phyloP scores from a whole-genome alignment of 345 rosid species.

The Carallia pectinifolia region DNA sequence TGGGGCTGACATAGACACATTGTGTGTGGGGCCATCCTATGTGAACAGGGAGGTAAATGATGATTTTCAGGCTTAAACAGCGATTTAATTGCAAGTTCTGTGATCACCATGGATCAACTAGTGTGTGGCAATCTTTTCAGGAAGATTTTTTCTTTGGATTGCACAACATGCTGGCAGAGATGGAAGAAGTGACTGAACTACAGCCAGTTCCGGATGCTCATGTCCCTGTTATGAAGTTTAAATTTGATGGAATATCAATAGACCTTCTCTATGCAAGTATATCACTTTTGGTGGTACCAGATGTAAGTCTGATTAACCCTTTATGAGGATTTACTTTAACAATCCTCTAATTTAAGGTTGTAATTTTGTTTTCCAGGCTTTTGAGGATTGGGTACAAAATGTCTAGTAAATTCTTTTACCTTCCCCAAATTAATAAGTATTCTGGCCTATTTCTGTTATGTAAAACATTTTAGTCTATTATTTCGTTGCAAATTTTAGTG shows the following conservation, averaged over 20 bases:
- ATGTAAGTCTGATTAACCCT: slow-evolving; percentile 44
- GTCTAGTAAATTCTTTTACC: background rate
- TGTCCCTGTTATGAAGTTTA: slow-evolving; percentile 95
- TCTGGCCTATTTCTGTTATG: background rate
- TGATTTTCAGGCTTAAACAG: background rate
- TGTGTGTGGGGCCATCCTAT: slow-evolving; percentile 96
- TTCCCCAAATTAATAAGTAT: background rate
- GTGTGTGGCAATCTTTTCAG: slow-evolving; percentile 30
- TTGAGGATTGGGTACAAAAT: background rate
- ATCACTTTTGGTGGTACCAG: slow-evolving; percentile 75
- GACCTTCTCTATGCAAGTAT: slow-evolving; percentile 95
- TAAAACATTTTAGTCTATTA: background rate
- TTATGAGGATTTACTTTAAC: background rate
- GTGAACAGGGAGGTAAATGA: slow-evolving; percentile 71
- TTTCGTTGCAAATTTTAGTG: background rate
- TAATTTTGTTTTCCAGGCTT: background rate
- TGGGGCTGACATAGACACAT: slow-evolving; percentile 83
- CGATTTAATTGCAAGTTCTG: background rate
- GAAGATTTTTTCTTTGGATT: slow-evolving; percentile 81
- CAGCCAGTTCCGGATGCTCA: slow-evolving; percentile 97
- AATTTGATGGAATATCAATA: slow-evolving; percentile 79
- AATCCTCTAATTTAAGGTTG: background rate
- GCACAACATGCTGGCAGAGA: slow-evolving; percentile 62
- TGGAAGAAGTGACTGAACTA: slow-evolving; percentile 84
- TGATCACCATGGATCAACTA: background rate